Evolutionary conservation across 352 stramenopile species (phyloP).

Genomic region (Globisporangium cylindrosporum): DNA sequence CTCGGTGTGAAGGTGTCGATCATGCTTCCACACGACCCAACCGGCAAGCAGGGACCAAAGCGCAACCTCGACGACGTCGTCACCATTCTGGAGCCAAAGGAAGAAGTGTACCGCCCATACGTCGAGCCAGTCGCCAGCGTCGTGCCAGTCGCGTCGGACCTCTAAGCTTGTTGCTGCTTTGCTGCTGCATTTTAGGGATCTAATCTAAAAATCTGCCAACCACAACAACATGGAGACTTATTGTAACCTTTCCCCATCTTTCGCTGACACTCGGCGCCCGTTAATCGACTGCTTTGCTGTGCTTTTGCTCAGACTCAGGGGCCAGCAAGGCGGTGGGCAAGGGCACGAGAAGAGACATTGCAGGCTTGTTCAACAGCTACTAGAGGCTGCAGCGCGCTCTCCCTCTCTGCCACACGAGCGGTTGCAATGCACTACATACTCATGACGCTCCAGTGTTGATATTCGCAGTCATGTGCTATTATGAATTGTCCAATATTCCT

Average conservation of each 20-base stretch:
- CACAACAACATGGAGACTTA: conserved; percentile 10
- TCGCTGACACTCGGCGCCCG: background rate
- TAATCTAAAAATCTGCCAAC: conserved; percentile 23
- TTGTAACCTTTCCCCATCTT: conserved; percentile 13
- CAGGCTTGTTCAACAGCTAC: background rate
- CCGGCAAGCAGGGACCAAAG: conserved; percentile 97
- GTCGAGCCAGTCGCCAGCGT: conserved; percentile 65
- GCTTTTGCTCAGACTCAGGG: background rate
- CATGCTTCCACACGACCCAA: conserved; percentile 98
- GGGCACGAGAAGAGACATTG: background rate
- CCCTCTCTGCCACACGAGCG: no score
- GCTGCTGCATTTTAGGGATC: conserved; percentile 3
- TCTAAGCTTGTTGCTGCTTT: conserved; percentile 13
- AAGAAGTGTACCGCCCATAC: conserved; percentile 89
- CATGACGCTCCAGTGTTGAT: background rate
- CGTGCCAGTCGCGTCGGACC: conserved; percentile 32
- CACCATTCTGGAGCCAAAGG: conserved; percentile 99
- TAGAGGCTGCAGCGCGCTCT: no score
- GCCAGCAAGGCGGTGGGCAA: background rate
- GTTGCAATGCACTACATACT: background rate
- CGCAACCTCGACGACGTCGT: conserved; percentile 98
- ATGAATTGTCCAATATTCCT: background rate
- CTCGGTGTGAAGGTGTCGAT: conserved; percentile 99
- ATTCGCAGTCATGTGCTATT: background rate
- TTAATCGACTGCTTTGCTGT: background rate